phyloP scores from a whole-genome alignment of 1,139 yeast species.

The Yamadazyma atmosphaerica region DNA sequence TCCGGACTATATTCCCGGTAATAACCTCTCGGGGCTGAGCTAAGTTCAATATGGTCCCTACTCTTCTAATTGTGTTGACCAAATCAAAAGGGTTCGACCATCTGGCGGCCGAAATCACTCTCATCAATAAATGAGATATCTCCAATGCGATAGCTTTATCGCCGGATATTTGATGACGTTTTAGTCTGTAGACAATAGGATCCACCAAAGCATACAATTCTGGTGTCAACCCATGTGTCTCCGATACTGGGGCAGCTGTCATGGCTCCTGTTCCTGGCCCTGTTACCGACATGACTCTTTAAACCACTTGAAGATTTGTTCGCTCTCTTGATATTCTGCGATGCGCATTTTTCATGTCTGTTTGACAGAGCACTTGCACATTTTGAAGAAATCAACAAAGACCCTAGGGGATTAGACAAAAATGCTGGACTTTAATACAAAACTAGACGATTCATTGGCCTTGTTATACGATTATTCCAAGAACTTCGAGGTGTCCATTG shows the following conservation, averaged over 20 bases:
- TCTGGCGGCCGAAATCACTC: slow-evolving; percentile 86
- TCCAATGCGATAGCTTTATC: slow-evolving; percentile 81
- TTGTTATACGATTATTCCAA: slow-evolving; percentile 33
- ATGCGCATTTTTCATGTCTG: too few relatives aligned
- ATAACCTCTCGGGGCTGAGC: slow-evolving; percentile 82
- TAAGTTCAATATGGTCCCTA: slow-evolving; percentile 57
- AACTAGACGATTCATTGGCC: slow-evolving; percentile 29
- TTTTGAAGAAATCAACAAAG: not conserved
- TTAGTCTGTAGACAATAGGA: slow-evolving; percentile 48
- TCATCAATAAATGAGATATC: slow-evolving; percentile 81
- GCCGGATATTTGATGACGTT: slow-evolving; percentile 72
- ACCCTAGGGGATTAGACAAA: not conserved
- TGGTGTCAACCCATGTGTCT: slow-evolving; percentile 21
- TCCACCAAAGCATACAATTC: slow-evolving; percentile 41
- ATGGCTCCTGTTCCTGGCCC: not conserved
- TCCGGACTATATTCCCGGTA: slow-evolving; percentile 86
- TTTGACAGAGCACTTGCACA: too few relatives aligned
- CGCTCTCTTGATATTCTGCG: too few relatives aligned
- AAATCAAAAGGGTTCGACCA: slow-evolving; percentile 81
- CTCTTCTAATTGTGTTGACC: slow-evolving; percentile 64
- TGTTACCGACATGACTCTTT: not conserved
- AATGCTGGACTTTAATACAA: slow-evolving; percentile 19
- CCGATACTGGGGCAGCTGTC: slow-evolving; percentile 7
- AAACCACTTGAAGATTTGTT: too few relatives aligned
- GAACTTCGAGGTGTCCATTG: slow-evolving; percentile 36